Percentiles rank a stretch among this genome's conserved stretches.
Evolutionary conservation across 1,284 basidiomycete species (phyloP).

Genomic region (Chalciporus sp.): DNA sequence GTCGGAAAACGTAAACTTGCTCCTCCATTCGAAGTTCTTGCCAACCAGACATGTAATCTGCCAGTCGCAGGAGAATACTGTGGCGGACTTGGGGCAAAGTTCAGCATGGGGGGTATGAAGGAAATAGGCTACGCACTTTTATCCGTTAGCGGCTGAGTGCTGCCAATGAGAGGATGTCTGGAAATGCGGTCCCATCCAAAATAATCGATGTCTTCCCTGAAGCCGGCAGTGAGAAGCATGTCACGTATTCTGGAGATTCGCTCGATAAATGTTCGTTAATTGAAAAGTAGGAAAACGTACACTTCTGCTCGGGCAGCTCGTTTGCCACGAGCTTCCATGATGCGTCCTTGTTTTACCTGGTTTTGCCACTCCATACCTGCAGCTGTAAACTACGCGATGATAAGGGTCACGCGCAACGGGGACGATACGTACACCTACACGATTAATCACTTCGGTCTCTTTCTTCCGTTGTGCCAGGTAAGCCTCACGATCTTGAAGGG

Average conservation of each 20-base stretch:
- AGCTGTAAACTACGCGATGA: conserved; percentile 24
- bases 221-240: conserved; percentile 20
- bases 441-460: conserved; percentile 2
- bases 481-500: conserved; percentile 18
- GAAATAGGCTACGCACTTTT: conserved; percentile 11
- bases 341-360: conserved; percentile 17
- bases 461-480: conserved; percentile 25
- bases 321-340: conserved; percentile 23
- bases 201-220: conserved; percentile 28
- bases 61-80: conserved; percentile 25
- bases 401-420: conserved; percentile 6
- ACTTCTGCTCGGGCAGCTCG: conserved; percentile 28
- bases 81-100: conserved; percentile 16
- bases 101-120: conserved; percentile 8
- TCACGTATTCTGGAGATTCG: conserved; percentile 19
- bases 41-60: conserved; percentile 34
- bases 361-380: conserved; percentile 30
- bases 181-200: conserved; percentile 36
- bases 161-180: conserved; percentile 31
- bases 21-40: conserved; percentile 36
- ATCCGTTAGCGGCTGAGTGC: conserved; percentile 22
- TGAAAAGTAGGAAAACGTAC: conserved; percentile 15
- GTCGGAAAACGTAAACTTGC: conserved; percentile 28
- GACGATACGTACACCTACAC: conserved; percentile 14
- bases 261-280: conserved; percentile 13